Evolutionary conservation across 2,329 filamentous ascomycete species (phyloP), one percentile per base, ranked within the genome.

Genomic region (Aspergillus sp.): DNA sequence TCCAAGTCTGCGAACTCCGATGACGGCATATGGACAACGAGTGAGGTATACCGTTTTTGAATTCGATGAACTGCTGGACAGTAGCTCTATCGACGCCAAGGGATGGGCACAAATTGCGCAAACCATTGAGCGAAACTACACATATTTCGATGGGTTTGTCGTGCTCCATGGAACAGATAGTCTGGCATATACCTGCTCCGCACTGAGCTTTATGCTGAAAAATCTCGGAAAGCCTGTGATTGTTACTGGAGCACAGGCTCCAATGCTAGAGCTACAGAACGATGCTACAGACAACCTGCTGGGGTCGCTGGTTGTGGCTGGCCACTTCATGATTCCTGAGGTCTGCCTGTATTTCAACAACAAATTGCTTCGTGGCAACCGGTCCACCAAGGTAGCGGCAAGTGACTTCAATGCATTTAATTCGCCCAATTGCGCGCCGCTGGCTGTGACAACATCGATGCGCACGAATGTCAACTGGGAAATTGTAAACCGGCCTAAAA

Each of bases 331-430:
- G 78, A 91, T 97, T 57, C 92, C 93, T 0, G 93, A 96, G 73
- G 93, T 97, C 53, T 93, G 91, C 71, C 82, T 97, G 37, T 96
- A 96, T 79, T 97, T 97, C 81, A 91, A 95, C 75, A 90, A 96
- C 77, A 91, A 88, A 64, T 83, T 97, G 19, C 96, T 93, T 77
- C 86, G 93, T 24, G 93, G 93, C 15, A 96, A 96, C 75, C 82
- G 93, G 59, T 87, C 90, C 9, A 95, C 90, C 61, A 97, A 97
- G 74, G 86, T 96, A 33, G 93, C 91, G 13, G 90, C 92, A 5
- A 90, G 89, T 58, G 86, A 90, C 54, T 96, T 96, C 71, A 87
- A 90, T 57, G 93, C 91, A 6, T 97, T 97, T 73, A 89, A 87
- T 57, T 91, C 89, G 46, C 93, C 93, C n/a, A 97, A 96, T 73